Conservation (phyloP, 495 filamentous ascomycete genomes). For the Lindgomyces ingoldianus region DNA sequence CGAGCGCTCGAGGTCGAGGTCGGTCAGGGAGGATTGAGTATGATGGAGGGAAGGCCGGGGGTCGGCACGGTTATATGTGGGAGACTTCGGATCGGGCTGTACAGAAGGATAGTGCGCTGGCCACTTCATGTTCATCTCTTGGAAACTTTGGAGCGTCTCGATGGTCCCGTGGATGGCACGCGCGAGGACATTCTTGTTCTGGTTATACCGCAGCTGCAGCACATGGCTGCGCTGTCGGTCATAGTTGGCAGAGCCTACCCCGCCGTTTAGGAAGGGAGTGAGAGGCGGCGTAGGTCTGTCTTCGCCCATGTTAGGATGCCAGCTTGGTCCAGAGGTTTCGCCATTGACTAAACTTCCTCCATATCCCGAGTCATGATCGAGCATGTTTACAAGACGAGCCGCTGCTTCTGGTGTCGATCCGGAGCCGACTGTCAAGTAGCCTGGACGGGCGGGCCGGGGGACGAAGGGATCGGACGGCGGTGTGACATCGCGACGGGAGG, state of each 20-base stretch:
- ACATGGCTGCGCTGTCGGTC: conserved; percentile 71
- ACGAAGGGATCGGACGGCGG: conserved; percentile 16
- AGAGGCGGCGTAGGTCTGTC: conserved; percentile 66
- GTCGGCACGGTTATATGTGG: conserved; percentile 32
- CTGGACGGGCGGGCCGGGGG: conserved; percentile 50
- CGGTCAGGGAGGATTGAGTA: conserved; percentile 43
- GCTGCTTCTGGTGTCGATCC: conserved; percentile 77
- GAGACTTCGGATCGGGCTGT: conserved; percentile 54
- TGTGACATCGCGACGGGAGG: conserved; percentile 7
- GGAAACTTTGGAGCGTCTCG: conserved; percentile 75
- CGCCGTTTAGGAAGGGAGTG: conserved; percentile 55
- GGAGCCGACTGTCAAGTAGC: conserved; percentile 85
- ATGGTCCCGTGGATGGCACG: conserved; percentile 82
- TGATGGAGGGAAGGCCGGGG: conserved; percentile 45
- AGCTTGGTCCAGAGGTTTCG: conserved; percentile 54
- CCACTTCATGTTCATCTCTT: conserved; percentile 87
- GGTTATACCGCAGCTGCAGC: conserved; percentile 75
- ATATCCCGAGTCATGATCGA: conserved; percentile 90
- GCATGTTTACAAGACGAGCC: conserved; percentile 63
- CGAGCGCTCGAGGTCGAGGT: conserved; percentile 45
- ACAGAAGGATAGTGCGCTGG: conserved; percentile 93
- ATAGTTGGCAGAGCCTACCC: conserved; percentile 55
- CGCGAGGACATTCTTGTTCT: conserved; percentile 80
- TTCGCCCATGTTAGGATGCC: conserved; percentile 64
- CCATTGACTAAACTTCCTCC: conserved; percentile 69